Conservation (phyloP, 495 filamentous ascomycete genomes). For the Neohortaea acidophila region DNA sequence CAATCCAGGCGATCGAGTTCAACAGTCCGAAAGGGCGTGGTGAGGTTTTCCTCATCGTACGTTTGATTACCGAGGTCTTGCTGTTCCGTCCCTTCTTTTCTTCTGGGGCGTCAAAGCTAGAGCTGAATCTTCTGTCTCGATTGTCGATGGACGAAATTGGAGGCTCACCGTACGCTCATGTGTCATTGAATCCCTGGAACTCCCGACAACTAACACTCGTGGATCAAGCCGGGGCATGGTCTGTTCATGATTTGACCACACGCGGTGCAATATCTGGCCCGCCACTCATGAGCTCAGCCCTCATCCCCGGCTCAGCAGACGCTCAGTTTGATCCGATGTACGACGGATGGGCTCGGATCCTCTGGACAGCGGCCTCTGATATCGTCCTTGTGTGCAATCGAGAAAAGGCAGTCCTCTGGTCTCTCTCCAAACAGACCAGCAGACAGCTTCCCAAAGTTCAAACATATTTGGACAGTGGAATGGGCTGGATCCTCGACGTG, state of each 20-base stretch:
- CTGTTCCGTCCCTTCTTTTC: constrained; percentile 21
- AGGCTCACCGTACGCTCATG: constrained; percentile 48
- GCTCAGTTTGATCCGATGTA: background rate
- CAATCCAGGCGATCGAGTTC: constrained; percentile 55
- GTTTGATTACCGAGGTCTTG: constrained; percentile 15
- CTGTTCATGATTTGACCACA: too few species aligned
- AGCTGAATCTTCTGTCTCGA: constrained; percentile 44
- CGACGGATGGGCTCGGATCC: constrained; percentile 29
- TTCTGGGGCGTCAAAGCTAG: constrained; percentile 39
- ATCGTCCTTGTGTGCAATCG: constrained; percentile 25
- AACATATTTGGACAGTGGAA: constrained; percentile 7
- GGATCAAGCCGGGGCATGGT: constrained; percentile 60
- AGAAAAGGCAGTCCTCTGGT: constrained; percentile 16
- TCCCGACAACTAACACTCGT: constrained; percentile 54
- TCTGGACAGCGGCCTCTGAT: constrained; percentile 23
- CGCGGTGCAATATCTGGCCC: too few species aligned
- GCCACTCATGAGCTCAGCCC: too few species aligned
- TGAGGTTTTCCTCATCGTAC: constrained; percentile 21
- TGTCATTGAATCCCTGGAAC: constrained; percentile 65
- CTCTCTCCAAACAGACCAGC: constrained; percentile 10
- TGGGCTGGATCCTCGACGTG: constrained; percentile 26
- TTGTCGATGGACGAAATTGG: constrained; percentile 40
- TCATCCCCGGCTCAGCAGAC: too few species aligned
- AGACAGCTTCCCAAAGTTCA: constrained; percentile 9
- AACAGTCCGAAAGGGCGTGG: constrained; percentile 30